Evolutionary conservation across 2,329 filamentous ascomycete species (phyloP).

Genomic region (Paraphoma sp.): DNA sequence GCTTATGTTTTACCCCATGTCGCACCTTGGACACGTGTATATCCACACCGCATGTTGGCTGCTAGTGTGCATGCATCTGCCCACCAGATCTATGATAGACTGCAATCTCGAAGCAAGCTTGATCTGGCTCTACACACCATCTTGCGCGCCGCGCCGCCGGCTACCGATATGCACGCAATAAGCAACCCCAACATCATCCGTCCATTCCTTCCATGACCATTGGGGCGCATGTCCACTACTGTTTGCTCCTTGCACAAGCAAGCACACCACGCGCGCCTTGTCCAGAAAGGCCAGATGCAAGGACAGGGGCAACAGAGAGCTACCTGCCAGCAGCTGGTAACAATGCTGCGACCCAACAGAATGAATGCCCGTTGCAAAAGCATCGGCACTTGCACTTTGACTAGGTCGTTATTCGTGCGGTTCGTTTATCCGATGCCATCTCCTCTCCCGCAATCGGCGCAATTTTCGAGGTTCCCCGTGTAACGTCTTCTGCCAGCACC

Average conservation of each 20-base stretch:
- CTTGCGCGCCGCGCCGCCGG: conserved; percentile 2
- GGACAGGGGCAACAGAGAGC: no score
- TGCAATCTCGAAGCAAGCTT: background rate
- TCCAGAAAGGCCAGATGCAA: no score
- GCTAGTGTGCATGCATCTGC: conserved; percentile 1
- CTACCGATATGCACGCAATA: conserved; percentile 8
- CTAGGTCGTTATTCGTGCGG: background rate
- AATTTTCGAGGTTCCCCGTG: background rate
- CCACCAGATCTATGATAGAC: conserved; percentile 1
- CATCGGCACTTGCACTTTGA: background rate
- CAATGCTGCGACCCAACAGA: background rate
- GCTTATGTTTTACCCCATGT: conserved; percentile 8
- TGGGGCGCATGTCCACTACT: no score
- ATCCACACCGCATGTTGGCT: conserved; percentile 29
- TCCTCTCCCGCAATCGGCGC: background rate
- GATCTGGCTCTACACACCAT: background rate
- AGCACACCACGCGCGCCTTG: background rate
- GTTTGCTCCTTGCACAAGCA: background rate
- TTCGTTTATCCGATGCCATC: background rate
- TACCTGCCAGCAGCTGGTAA: no score
- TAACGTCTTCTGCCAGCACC: background rate
- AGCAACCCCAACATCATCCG: conserved; percentile 1
- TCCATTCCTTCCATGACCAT: no score
- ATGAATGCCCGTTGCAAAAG: background rate
- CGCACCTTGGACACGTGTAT: conserved; percentile 33